phyloP scores from a whole-genome alignment of 2,329 filamentous ascomycete genomes.

The Clathrospora elynae region DNA sequence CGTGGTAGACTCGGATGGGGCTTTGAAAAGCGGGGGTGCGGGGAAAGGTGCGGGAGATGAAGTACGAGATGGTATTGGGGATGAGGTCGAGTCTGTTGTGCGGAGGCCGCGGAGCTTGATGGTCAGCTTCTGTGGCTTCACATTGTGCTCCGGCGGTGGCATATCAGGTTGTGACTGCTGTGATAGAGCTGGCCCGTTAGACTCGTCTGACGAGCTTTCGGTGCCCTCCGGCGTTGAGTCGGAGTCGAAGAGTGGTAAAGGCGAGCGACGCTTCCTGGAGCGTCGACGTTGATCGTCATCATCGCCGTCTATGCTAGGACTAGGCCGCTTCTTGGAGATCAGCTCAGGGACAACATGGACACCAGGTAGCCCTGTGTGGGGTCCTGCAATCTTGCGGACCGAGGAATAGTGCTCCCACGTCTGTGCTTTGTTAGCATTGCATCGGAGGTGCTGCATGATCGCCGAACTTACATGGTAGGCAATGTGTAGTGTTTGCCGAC shows the following conservation, averaged over 20 bases:
- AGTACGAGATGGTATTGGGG: conserved; percentile 24
- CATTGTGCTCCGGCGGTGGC: conserved; percentile 20
- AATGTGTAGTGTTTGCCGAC: conserved; percentile 57
- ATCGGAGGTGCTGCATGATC: background rate
- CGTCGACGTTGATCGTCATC: conserved; percentile 56
- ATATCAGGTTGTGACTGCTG: conserved; percentile 33
- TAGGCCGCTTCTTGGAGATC: conserved; percentile 53
- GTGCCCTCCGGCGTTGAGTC: conserved; percentile 45
- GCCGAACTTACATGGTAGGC: conserved; percentile 63
- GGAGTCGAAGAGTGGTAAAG: conserved; percentile 53
- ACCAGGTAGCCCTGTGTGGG: conserved; percentile 61
- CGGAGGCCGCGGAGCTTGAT: conserved; percentile 42
- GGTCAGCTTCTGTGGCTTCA: conserved; percentile 37
- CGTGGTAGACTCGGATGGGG: conserved; percentile 1
- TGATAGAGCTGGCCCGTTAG: conserved; percentile 35
- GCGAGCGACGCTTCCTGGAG: conserved; percentile 59
- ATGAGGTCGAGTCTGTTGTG: conserved; percentile 30
- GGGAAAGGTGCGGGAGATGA: conserved; percentile 23
- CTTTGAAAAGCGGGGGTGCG: background rate
- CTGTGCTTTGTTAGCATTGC: conserved; percentile 47
- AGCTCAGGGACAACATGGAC: conserved; percentile 46
- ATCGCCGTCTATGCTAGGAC: conserved; percentile 58
- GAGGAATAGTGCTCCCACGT: conserved; percentile 71
- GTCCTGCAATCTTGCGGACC: conserved; percentile 64
- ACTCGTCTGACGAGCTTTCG: conserved; percentile 46